Conservation (phyloP, 2,329 filamentous ascomycete species). For the Cladobotryum mycophilum region DNA sequence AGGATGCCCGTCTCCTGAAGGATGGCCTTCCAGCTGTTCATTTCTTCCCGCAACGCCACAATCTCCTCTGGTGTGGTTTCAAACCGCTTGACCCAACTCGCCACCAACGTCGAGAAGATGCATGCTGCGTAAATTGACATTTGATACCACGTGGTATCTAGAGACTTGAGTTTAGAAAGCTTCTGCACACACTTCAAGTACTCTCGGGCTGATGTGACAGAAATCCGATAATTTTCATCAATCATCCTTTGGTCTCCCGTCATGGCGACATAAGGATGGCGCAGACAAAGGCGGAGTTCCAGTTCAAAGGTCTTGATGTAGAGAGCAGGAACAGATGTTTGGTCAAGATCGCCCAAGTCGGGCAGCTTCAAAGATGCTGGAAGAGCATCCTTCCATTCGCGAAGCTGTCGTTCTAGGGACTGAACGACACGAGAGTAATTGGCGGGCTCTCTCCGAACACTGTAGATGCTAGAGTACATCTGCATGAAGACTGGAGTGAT, state of each 20-base stretch:
- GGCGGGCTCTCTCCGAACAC: slow-evolving; percentile 55
- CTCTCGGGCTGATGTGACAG: slow-evolving; percentile 58
- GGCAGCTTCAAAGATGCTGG: slow-evolving; percentile 54
- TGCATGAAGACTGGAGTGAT: slow-evolving; percentile 63
- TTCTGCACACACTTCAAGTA: slow-evolving; percentile 56
- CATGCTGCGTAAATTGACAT: slow-evolving; percentile 65
- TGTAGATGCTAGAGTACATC: slow-evolving; percentile 71
- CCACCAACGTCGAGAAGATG: slow-evolving; percentile 66
- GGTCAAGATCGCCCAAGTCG: slow-evolving; percentile 31
- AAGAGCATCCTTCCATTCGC: slow-evolving; percentile 56
- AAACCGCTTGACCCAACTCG: slow-evolving; percentile 60
- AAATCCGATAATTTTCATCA: slow-evolving; percentile 58
- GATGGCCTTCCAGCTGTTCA: slow-evolving; percentile 63
- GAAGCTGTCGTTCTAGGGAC: slow-evolving; percentile 58
- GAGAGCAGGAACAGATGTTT: slow-evolving; percentile 45
- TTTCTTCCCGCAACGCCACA: slow-evolving; percentile 55
- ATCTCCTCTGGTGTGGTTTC: slow-evolving; percentile 54
- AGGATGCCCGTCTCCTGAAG: slow-evolving; percentile 60
- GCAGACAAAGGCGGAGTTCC: slow-evolving; percentile 53
- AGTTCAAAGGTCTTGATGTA: slow-evolving; percentile 49
- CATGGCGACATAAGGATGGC: slow-evolving; percentile 56
- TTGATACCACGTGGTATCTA: slow-evolving; percentile 76
- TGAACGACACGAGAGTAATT: slow-evolving; percentile 59
- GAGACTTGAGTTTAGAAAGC: slow-evolving; percentile 56
- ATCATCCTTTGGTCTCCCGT: slow-evolving; percentile 49